Base-by-base conservation (phyloP, 1,139 yeast species). In the Nakaseomyces nivariensis region DNA sequence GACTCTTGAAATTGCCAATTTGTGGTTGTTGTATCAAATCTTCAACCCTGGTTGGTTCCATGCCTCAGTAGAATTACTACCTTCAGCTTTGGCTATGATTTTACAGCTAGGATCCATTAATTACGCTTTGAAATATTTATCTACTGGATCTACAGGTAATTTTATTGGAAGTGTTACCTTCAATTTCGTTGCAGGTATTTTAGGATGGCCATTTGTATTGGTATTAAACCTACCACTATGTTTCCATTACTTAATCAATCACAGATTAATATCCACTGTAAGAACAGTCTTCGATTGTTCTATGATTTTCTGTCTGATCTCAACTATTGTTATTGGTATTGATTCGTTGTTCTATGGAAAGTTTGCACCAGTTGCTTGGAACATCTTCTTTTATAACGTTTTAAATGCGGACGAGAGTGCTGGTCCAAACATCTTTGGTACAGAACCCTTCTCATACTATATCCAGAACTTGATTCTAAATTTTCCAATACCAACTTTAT, bases 141-240 rank as follows among this genome's bases (percentile, higher is more conserved):
- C 63, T 2, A 58, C 56, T 4, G 57, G 57, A 27, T 51, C 60
- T n/a, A 51, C 51, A 45, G 51, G 52, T 0, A 53, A 57, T 22
- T 66, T 72, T 55, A 54, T 65, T 49, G 55, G 63, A 33, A 67
- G 72, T 36, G 58, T 70, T 42, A 56, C 64, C 29, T 78, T 81
- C 1, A 70, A 85, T 42, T 61, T 76, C 1, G 54, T 85, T 22
- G 95, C 92, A 5, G 94, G 94, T 0, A 62, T 90, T 1, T 56
- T 85, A 36, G 97, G 97, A 1, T 90, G 97, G 97, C 97, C 97
- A 1, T 90, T 90, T 67, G 79, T 85, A 0, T 67, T 86, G 52
- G 81, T 78, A 0, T 68, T 88, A 50, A 81, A 82, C 1, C 54
- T 77, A 4, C 94, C 95, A 0, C 72, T 82, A 55, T 75, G 79